phyloP scores from a whole-genome alignment of 2,329 filamentous ascomycete species.

The Penicillium brevicompactum region DNA sequence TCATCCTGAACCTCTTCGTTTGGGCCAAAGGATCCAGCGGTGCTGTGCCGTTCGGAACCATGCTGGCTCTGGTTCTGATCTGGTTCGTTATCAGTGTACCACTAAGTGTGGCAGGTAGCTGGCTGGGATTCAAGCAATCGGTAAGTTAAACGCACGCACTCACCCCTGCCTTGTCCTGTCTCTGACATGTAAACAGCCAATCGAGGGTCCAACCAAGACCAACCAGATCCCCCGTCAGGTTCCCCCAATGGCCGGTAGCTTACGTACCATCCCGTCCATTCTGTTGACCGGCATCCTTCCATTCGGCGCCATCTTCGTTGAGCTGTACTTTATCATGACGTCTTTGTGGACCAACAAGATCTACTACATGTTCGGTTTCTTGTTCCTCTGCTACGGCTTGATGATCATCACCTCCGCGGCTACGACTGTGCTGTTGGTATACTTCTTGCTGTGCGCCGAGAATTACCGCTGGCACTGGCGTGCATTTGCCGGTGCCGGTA shows the following conservation, averaged over 20 bases:
- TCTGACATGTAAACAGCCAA: conserved; percentile 43
- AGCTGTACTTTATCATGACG: conserved; percentile 99
- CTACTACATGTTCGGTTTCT: conserved; percentile 99
- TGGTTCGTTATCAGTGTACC: conserved; percentile 98
- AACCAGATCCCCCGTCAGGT: conserved; percentile 99
- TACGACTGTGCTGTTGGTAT: conserved; percentile 90
- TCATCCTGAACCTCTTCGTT: conserved; percentile 92
- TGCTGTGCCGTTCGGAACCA: conserved; percentile 93
- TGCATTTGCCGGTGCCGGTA: conserved; percentile 86
- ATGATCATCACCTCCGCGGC: conserved; percentile 96
- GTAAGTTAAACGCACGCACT: conserved; percentile 33
- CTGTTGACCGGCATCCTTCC: conserved; percentile 88
- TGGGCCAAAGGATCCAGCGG: conserved; percentile 92
- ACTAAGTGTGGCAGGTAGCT: conserved; percentile 84
- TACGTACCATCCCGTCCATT: conserved; percentile 85
- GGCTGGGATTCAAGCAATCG: conserved; percentile 81
- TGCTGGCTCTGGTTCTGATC: conserved; percentile 89
- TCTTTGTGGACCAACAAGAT: conserved; percentile 98
- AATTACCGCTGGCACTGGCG: conserved; percentile 99
- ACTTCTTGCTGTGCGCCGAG: conserved; percentile 93
- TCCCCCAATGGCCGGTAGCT: conserved; percentile 78
- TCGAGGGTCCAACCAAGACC: conserved; percentile 82
- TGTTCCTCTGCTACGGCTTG: conserved; percentile 95
- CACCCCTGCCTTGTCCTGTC: background rate
- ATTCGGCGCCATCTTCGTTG: conserved; percentile 95